Conservation (phyloP, 2,329 filamentous ascomycete species). For the Neofusicoccum umdonicola region DNA sequence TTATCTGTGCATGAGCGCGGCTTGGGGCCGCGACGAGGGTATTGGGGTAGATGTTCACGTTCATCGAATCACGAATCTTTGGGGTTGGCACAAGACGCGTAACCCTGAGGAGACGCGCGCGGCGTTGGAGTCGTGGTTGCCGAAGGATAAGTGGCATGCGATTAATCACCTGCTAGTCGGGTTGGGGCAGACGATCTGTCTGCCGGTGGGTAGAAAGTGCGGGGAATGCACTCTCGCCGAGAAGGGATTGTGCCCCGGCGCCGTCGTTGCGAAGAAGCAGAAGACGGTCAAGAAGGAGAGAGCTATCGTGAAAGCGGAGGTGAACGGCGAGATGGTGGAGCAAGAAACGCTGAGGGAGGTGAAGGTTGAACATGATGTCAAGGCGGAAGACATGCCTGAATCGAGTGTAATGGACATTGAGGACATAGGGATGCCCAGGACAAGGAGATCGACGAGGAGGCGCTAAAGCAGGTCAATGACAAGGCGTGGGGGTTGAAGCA, state of each 20-base stretch:
- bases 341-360: conserved; percentile 26
- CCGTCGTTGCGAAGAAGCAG: conserved; percentile 43
- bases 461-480: not conserved
- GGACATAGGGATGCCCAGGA: conserved; percentile 18
- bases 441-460: not conserved
- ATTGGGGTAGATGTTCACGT: conserved; percentile 96
- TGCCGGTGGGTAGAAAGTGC: conserved; percentile 76
- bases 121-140: conserved; percentile 78
- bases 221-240: conserved; percentile 81
- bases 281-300: conserved; percentile 50
- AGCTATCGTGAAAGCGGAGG: conserved; percentile 35
- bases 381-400: conserved; percentile 24
- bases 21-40: conserved; percentile 67
- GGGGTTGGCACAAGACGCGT: conserved; percentile 84
- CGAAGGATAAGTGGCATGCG: conserved; percentile 81
- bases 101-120: conserved; percentile 78
- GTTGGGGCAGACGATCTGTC: conserved; percentile 80
- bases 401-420: conserved; percentile 23
- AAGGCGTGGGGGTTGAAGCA: not conserved
- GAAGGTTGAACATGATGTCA: conserved; percentile 25
- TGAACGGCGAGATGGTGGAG: conserved; percentile 30
- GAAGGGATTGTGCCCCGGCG: conserved; percentile 66
- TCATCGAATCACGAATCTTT: conserved; percentile 89
- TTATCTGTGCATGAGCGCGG: conserved; percentile 79
- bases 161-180: conserved; percentile 90